Evolutionary conservation across 129 eudicot species (phyloP), one percentile per base, ranked within the genome.

Genomic region (Helianthus tuberosus): DNA sequence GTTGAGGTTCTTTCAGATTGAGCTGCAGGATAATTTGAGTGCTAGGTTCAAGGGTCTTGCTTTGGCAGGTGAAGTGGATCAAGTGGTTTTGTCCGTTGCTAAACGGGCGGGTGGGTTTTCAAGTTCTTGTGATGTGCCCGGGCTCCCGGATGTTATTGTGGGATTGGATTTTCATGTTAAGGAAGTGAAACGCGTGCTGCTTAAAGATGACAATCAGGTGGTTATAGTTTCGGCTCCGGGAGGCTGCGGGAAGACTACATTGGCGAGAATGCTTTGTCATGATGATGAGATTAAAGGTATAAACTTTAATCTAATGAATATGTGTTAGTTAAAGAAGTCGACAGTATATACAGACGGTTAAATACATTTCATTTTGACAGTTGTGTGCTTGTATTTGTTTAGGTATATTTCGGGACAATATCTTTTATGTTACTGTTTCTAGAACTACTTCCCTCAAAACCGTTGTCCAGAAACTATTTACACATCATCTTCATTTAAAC

Each of bases 221-320:
- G 11, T 83, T 20, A 65, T 64, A 5, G 16, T 83, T 64, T 69
- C 87, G 58, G 87, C 81, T 78, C 78, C 84, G 0, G 84, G 83
- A 43, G 87, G 87, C 3, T 74, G 87, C 48, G 87, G 87, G 54
- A 83, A 83, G 66, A 83, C 87, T 16, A 78, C 86, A 0, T 69
- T 83, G 78, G 92, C 84, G 12, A 82, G 76, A 62, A 73, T 64
- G 85, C 71, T 87, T 10, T 87, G 89, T 48, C 85, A 64, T 73
- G 87, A 87, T 61, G 1, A 68, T 2, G 62, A 74, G 11, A 79
- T 87, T 8, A 73, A 61, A 82, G 79, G 81, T 74, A 49, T 27
- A 27, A 64, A 65, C 11, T 29, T 8, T 27, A 27, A 5, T 59
- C 3, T 6, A 23, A 11, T 59, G 8, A 5, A 4, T 27, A 60